Conservation (phyloP, 345 rosid species). For the Clausena lansium region DNA sequence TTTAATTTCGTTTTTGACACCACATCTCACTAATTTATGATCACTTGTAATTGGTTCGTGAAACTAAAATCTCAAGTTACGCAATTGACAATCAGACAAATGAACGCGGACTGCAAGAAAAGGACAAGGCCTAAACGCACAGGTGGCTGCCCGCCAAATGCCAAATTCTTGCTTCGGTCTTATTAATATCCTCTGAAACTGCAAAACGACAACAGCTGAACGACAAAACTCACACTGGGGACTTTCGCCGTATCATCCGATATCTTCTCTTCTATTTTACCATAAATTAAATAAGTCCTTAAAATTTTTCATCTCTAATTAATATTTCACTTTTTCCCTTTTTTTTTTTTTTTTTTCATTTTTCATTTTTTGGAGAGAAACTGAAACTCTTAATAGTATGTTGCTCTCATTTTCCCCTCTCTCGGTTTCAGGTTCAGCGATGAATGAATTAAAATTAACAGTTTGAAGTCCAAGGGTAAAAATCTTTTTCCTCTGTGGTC, state of each 20-base stretch:
- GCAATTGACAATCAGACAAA: background rate
- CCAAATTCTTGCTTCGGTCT: background rate
- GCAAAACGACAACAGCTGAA: conserved; percentile 10
- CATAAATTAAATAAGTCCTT: background rate
- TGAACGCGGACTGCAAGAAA: conserved; percentile 9
- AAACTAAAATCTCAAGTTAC: background rate
- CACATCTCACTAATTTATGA: background rate
- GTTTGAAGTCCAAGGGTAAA: background rate
- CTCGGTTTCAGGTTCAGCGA: background rate
- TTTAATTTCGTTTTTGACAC: background rate
- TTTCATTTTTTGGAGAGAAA: too few relatives aligned
- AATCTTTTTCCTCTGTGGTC: background rate
- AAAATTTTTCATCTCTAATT: accelerated
- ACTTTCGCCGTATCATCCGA: too few relatives aligned
- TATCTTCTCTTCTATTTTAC: background rate
- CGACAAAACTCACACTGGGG: background rate
- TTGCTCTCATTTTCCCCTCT: background rate
- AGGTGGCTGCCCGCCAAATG: background rate
- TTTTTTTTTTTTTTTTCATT: too few relatives aligned
- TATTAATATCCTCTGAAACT: background rate
- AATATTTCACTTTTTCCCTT: background rate
- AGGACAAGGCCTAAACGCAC: conserved; percentile 7
- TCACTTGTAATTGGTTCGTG: background rate
- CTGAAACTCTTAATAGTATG: background rate
- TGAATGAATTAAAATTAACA: background rate